These are phyloP conservation scores for Funneliformis geosporum DNA, from an alignment of 192 early-diverging fungal genomes.

Conservation along the genomic window DNA sequence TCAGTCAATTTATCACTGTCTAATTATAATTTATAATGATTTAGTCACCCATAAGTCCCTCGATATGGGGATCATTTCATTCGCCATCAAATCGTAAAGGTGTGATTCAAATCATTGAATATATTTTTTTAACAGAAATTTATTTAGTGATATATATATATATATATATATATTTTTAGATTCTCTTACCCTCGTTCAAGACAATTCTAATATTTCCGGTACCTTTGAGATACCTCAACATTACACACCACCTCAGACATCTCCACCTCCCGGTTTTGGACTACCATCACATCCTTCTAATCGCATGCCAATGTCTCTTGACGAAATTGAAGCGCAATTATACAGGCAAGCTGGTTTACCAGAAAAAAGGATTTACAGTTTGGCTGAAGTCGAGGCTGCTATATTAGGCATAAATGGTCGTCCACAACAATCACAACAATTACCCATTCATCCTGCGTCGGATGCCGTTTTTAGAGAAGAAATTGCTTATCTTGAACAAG, in stretches of 20 bases:
- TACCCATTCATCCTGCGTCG: constrained; percentile 41
- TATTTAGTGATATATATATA: background rate
- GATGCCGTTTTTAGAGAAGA: constrained; percentile 27
- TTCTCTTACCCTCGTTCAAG: constrained; percentile 30
- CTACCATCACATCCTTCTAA: constrained; percentile 32
- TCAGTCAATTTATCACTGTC: too few relatives aligned
- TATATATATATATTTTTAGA: background rate
- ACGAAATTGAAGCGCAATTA: constrained; percentile 59
- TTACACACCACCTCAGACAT: constrained; percentile 28
- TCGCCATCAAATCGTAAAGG: constrained; percentile 8
- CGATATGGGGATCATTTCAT: constrained; percentile 24
- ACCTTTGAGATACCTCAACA: constrained; percentile 39
- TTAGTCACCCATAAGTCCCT: constrained; percentile 25
- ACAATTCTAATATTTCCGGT: constrained; percentile 36
- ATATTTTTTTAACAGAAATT: background rate
- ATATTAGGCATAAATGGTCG: constrained; percentile 45
- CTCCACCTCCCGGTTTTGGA: constrained; percentile 31
- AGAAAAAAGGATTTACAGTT: constrained; percentile 60
- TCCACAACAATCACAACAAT: constrained; percentile 40
- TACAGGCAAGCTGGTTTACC: constrained; percentile 38
- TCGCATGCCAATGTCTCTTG: constrained; percentile 36
- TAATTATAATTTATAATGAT: too few relatives aligned
- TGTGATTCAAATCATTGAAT: background rate
- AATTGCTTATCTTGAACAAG: constrained; percentile 25
- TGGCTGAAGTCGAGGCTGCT: constrained; percentile 74